Evolutionary conservation across 192 early-diverging fungal species (phyloP).

Genomic region (Backusella sp.): DNA sequence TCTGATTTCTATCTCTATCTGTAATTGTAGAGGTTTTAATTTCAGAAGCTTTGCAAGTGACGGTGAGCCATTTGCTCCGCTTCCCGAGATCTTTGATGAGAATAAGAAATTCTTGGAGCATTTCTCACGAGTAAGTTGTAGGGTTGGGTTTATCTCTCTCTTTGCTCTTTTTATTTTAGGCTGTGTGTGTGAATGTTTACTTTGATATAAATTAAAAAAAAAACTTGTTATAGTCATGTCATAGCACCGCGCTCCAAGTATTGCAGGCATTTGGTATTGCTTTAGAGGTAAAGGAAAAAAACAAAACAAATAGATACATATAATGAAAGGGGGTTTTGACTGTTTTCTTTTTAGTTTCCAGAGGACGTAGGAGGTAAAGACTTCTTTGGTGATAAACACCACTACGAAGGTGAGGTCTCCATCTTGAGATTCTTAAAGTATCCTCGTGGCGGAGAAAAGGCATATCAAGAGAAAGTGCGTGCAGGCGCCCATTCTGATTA

Average conservation of each 20-base stretch:
- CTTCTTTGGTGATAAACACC: constrained; percentile 51
- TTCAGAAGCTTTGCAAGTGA: constrained; percentile 43
- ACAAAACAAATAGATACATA: constrained; percentile 42
- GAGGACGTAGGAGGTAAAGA: constrained; percentile 48
- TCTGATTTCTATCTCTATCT: background rate
- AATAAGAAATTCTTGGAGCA: constrained; percentile 22
- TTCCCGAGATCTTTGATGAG: constrained; percentile 31
- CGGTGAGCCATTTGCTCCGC: constrained; percentile 35
- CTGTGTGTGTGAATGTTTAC: background rate
- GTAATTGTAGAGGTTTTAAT: constrained; percentile 51
- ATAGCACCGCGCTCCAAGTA: constrained; percentile 45
- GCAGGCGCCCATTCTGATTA: constrained; percentile 66
- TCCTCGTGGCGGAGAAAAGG: constrained; percentile 42
- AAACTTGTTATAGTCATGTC: constrained; percentile 37
- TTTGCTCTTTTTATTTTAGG: background rate
- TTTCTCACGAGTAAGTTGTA: constrained; percentile 41
- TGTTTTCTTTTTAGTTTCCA: constrained; percentile 39
- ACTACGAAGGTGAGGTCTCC: constrained; percentile 46
- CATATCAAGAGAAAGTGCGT: constrained; percentile 42
- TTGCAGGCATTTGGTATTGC: constrained; percentile 61
- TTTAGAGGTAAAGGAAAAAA: constrained; percentile 48
- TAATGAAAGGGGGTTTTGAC: background rate
- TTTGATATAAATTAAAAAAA: background rate
- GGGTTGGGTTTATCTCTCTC: background rate
- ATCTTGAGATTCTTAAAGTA: constrained; percentile 64